These are phyloP conservation scores for Tricholoma sp. DNA, from an alignment of 768 basidiomycete genomes.

Conservation along the genomic window DNA sequence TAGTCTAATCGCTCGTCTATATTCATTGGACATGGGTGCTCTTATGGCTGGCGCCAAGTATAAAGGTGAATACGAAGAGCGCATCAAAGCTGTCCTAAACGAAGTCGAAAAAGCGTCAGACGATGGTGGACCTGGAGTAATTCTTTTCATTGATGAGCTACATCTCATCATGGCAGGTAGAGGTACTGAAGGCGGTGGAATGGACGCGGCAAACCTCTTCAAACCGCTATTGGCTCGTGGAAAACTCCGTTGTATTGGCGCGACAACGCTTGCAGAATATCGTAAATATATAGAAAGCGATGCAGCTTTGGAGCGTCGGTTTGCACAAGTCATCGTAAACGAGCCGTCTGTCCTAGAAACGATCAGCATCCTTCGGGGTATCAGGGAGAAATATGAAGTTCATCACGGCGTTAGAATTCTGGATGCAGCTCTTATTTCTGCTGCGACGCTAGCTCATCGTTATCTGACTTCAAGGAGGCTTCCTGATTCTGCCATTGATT, in stretches of 20 bases:
- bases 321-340: constrained; percentile 90
- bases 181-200: constrained; percentile 78
- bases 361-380: constrained; percentile 90
- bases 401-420: constrained; percentile 87
- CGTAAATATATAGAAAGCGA: constrained; percentile 92
- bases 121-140: constrained; percentile 70
- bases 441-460: constrained; percentile 88
- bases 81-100: constrained; percentile 86
- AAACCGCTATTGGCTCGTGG: constrained; percentile 90
- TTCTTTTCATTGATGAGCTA: constrained; percentile 93
- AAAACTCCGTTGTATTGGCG: constrained; percentile 74
- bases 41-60: constrained; percentile 91
- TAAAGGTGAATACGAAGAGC: constrained; percentile 95
- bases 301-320: constrained; percentile 84
- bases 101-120: constrained; percentile 89
- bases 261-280: constrained; percentile 91
- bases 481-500: constrained; percentile 85
- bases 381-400: constrained; percentile 91
- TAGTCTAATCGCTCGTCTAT: constrained; percentile 67
- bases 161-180: constrained; percentile 93
- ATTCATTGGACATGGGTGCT: constrained; percentile 91
- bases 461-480: constrained; percentile 80
- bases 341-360: constrained; percentile 88
- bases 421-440: constrained; percentile 83
- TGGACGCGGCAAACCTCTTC: constrained; percentile 92